These are phyloP conservation scores for Cutaneotrichosporon cavernicola DNA, from an alignment of 1,284 basidiomycete genomes.

Conservation along the genomic window DNA sequence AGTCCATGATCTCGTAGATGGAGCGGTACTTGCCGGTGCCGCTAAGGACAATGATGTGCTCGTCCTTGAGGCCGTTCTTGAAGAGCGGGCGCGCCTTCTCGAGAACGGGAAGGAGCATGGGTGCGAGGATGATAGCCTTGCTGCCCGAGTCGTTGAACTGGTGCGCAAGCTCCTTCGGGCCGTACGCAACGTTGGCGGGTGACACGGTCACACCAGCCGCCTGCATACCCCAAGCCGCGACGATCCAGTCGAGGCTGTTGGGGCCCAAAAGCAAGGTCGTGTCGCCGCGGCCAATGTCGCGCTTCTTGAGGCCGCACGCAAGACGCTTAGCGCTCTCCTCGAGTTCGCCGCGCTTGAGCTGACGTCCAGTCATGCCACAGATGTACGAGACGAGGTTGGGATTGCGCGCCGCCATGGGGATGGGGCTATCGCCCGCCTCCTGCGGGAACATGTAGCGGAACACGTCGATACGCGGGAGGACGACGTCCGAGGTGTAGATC, in stretches of 20 bases:
- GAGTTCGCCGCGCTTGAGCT: slow-evolving; percentile 61
- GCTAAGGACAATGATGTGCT: slow-evolving; percentile 14
- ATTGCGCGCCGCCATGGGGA: slow-evolving; percentile 5
- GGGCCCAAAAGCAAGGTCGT: slow-evolving; percentile 46
- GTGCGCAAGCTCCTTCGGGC: slow-evolving; percentile 46
- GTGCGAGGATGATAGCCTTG: slow-evolving; percentile 60
- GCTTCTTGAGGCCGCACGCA: slow-evolving; percentile 57
- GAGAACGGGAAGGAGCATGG: slow-evolving; percentile 55
- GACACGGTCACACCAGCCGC: slow-evolving; percentile 39
- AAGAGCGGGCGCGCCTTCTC: slow-evolving; percentile 30
- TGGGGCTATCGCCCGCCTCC: slow-evolving; percentile 10
- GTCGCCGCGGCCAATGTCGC: slow-evolving; percentile 37
- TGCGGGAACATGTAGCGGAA: slow-evolving; percentile 24
- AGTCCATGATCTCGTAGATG: slow-evolving; percentile 26
- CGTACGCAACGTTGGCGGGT: slow-evolving; percentile 46
- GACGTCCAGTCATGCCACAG: slow-evolving; percentile 63
- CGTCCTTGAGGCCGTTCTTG: slow-evolving; percentile 6
- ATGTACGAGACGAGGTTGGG: slow-evolving; percentile 60
- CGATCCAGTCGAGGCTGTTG: slow-evolving; percentile 65
- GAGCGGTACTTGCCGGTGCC: slow-evolving; percentile 15
- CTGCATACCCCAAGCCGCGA: slow-evolving; percentile 61
- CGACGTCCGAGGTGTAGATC: slow-evolving; percentile 34
- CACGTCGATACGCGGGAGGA: slow-evolving; percentile 33
- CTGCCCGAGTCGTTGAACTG: slow-evolving; percentile 59
- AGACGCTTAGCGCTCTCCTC: slow-evolving; percentile 61